phyloP scores from a whole-genome alignment of 352 stramenopile species.

The Phytophthora foliorum region DNA sequence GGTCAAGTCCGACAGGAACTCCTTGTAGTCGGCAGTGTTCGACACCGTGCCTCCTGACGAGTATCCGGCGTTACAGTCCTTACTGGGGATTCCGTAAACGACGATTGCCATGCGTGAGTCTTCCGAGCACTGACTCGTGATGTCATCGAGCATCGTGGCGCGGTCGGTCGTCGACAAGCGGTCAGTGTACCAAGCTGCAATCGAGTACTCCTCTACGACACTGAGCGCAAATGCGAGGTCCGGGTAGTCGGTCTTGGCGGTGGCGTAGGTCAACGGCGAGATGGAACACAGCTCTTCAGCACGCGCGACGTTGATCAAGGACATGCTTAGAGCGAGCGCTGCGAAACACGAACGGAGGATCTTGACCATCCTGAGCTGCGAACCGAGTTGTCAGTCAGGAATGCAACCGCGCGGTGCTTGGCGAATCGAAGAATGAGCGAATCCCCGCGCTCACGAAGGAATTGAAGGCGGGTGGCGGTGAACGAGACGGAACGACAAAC shows the following conservation, averaged over 20 bases:
- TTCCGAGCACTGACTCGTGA: slow-evolving; percentile 42
- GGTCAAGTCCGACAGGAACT: slow-evolving; percentile 55
- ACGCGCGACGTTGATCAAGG: slow-evolving; percentile 7
- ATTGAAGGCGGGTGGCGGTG: background rate
- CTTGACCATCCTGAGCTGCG: slow-evolving; percentile 30
- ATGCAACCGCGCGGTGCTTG: slow-evolving; percentile 15
- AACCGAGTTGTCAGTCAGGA: background rate
- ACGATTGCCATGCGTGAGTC: slow-evolving; percentile 55
- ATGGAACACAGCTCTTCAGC: slow-evolving; percentile 51
- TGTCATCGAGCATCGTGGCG: slow-evolving; percentile 26
- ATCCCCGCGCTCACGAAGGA: background rate
- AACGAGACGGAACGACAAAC: slow-evolving; percentile 5
- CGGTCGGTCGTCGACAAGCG: slow-evolving; percentile 40
- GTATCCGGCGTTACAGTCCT: slow-evolving; percentile 72
- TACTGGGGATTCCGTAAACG: slow-evolving; percentile 81
- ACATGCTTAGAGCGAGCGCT: slow-evolving; percentile 23
- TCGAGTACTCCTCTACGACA: slow-evolving; percentile 43
- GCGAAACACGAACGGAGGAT: slow-evolving; percentile 8
- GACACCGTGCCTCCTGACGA: slow-evolving; percentile 51
- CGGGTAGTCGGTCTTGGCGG: slow-evolving; percentile 41
- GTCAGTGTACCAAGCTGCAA: slow-evolving; percentile 69
- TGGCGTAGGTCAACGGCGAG: slow-evolving; percentile 44
- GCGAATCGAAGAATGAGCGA: slow-evolving; percentile 26
- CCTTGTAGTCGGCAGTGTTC: slow-evolving; percentile 53
- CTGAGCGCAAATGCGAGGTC: slow-evolving; percentile 47